These are phyloP conservation scores for Starmera dryadoides DNA, from an alignment of 805 yeast genomes.

Conservation along the genomic window DNA sequence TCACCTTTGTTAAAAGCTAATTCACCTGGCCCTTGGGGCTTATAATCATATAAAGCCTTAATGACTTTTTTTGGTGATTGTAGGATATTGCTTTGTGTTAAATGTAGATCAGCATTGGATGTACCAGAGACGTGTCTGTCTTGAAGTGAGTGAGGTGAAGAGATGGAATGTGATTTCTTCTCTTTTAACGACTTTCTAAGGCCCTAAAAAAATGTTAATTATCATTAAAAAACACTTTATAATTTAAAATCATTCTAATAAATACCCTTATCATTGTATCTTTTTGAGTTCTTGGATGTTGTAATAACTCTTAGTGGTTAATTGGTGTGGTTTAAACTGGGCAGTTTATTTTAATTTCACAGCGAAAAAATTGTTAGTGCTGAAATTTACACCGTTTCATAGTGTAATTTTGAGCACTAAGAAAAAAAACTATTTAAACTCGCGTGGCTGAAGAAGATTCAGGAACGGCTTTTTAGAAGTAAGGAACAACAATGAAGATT, in stretches of 20 bases:
- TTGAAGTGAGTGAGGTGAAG: neutral
- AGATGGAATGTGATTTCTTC: slow-evolving; percentile 8
- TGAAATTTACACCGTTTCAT: too few species aligned
- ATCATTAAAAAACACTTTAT: too few species aligned
- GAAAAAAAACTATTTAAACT: too few species aligned
- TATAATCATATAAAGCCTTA: slow-evolving; percentile 71
- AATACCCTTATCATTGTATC: neutral
- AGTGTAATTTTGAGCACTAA: too few species aligned
- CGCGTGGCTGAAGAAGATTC: too few species aligned
- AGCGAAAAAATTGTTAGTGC: too few species aligned
- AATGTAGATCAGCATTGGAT: slow-evolving; percentile 16
- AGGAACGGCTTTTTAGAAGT: too few species aligned
- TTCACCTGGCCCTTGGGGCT: slow-evolving; percentile 76
- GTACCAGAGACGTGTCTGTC: slow-evolving; percentile 17
- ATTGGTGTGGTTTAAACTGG: too few species aligned
- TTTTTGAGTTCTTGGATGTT: too few species aligned
- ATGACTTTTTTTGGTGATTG: slow-evolving; percentile 76
- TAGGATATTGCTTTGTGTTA: slow-evolving; percentile 14
- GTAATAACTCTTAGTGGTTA: too few species aligned
- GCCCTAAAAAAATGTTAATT: slow-evolving; percentile 2
- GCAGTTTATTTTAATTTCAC: too few species aligned
- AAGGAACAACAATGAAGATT: too few species aligned
- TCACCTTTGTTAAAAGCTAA: slow-evolving; percentile 76
- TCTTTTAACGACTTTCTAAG: slow-evolving; percentile 20
- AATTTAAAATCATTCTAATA: slow-evolving; percentile 6